Evolutionary conservation across 1,284 basidiomycete genomes (phyloP).

Genomic region (Ganoderma sp.): DNA sequence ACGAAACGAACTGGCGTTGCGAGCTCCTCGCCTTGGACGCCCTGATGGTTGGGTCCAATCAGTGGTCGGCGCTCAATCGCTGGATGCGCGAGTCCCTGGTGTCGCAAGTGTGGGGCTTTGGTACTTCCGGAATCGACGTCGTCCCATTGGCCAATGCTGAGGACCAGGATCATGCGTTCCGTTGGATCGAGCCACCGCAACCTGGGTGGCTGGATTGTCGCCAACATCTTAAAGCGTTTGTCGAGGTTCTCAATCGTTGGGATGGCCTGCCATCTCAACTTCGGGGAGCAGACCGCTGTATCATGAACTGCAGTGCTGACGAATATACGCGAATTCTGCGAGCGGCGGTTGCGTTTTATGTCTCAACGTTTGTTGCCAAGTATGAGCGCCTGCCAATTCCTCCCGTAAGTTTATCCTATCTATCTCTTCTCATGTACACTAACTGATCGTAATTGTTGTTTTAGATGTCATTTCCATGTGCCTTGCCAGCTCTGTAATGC

Average conservation of each 20-base stretch:
- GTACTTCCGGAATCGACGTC: background rate
- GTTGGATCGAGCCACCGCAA: background rate
- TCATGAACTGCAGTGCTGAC: background rate
- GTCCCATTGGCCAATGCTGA: background rate
- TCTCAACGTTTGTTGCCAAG: conserved; percentile 5
- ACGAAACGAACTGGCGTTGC: conserved; percentile 17
- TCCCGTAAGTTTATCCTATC: background rate
- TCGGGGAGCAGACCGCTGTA: background rate
- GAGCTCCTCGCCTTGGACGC: conserved; percentile 16
- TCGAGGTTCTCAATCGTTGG: conserved; percentile 5
- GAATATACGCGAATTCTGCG: background rate
- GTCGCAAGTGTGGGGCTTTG: conserved; percentile 4
- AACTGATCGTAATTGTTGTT: no score
- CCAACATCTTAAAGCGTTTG: background rate
- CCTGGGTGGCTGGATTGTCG: conserved; percentile 2
- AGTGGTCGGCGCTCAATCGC: conserved; percentile 7
- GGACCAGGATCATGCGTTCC: no score
- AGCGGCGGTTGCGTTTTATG: conserved; percentile 4
- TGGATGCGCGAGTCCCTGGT: conserved; percentile 7
- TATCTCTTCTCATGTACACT: no score
- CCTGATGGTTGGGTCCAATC: background rate
- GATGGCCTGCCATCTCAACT: background rate
- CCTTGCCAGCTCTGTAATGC: no score
- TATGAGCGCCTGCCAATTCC: conserved; percentile 6
- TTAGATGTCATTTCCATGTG: no score